Evolutionary conservation across 371 early-diverging fungal genomes (phyloP), one percentile per base, ranked within the genome.

Genomic region (Mucor circinelloides): DNA sequence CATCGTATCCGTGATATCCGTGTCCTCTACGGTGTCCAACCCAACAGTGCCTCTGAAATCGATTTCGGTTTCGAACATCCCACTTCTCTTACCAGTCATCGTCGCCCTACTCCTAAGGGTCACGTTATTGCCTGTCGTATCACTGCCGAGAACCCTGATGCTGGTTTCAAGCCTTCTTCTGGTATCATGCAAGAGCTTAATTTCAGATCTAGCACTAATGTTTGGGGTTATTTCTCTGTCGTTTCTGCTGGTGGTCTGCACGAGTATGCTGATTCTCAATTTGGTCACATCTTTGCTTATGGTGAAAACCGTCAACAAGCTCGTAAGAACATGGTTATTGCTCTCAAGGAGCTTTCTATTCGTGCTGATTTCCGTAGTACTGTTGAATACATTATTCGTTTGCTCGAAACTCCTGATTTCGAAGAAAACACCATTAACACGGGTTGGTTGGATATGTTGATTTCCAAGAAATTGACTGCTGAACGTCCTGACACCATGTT

Each of bases 121-220:
- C 99, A 99, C 79, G 99, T 99, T 69, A 96, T 99, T 72, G 99
- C 97, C 19, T 93, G 94, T 68, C 93, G 99, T 79, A 98, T 99
- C 74, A 98, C 98, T 7, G 99, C 99, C n/a, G 99, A 99, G 81
- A 98, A 98, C 79, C 98, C 99, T 30, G 97, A 98, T 77, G 98
- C 97, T 50, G 97, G 97, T 17, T 99, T 99, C 89, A 95, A 96
- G 81, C 99, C 99, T 48, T 94, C 93, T 67, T 91, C 92, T 58
- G 99, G 99, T 69, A 93, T 92, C 81, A 90, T 99, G 82, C 91
- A 94, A 66, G 95, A 96, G 75, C 92, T 99, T 63, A 97, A 96
- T 78, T 99, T 98, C 85, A 83, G 95, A 56, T 92, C 92, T 59
- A 93, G 92, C 77, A 91, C 91, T 59, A 97, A 98, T 66, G 98